A percentile compares a stretch with the other conserved stretches of the same genome.
Conservation (phyloP, 78 protist genomes). For the Monosiga brevicollis region DNA sequence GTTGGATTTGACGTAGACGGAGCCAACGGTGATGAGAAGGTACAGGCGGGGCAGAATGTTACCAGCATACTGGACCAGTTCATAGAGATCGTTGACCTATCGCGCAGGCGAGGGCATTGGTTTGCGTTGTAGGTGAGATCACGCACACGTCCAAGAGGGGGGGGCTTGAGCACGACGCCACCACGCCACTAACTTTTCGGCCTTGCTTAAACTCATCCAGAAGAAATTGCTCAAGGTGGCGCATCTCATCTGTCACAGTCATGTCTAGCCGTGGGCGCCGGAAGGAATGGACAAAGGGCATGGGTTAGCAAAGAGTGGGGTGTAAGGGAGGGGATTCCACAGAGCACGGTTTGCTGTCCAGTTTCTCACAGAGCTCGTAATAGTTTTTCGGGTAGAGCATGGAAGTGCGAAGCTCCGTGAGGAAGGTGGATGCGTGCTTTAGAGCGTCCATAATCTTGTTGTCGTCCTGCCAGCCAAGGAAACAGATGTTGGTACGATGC, state of each 20-base stretch:
- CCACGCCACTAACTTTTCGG: background rate
- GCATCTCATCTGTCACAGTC: constrained; percentile 70
- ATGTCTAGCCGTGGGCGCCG: constrained; percentile 41
- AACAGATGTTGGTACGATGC: too few relatives aligned
- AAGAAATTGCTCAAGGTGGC: constrained; percentile 68
- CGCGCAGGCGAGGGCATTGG: too few relatives aligned
- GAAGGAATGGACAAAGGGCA: background rate
- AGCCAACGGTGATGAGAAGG: constrained; percentile 55
- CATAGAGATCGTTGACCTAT: constrained; percentile 74
- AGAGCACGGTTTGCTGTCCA: background rate
- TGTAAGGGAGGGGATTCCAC: background rate
- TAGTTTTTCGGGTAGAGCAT: constrained; percentile 79
- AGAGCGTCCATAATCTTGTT: constrained; percentile 76
- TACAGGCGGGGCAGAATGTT: constrained; percentile 91
- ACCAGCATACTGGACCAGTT: constrained; percentile 92
- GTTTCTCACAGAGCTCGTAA: constrained; percentile 83
- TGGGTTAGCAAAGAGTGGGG: background rate
- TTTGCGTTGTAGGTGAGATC: too few relatives aligned
- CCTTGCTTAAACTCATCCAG: constrained; percentile 51
- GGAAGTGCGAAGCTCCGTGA: constrained; percentile 83
- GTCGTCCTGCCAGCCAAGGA: constrained; percentile 31
- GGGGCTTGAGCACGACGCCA: background rate
- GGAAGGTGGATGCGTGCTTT: constrained; percentile 68
- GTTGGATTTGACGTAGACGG: constrained; percentile 72
- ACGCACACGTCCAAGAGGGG: background rate